Evolutionary conservation across 164 flowering plant genomes (phyloP).

Genomic region (Warburgia ugandensis): DNA sequence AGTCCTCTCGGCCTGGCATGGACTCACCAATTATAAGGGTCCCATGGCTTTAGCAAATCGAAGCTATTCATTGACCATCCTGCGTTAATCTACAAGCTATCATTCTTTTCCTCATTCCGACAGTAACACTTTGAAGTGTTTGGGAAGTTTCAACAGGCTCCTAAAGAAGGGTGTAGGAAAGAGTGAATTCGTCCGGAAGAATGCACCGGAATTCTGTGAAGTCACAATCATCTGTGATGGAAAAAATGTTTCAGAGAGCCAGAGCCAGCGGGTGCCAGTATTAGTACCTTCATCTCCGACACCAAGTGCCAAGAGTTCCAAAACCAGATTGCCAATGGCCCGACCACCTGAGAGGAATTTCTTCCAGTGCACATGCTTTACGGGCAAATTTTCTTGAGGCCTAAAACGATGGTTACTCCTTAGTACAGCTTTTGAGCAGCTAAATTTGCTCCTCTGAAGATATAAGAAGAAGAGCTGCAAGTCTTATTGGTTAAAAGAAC

Average conservation of each 20-base stretch:
- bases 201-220: slow-evolving; percentile 68
- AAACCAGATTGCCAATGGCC: slow-evolving; percentile 5
- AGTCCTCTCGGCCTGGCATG: no score
- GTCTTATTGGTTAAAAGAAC: no score
- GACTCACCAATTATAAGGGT: no score
- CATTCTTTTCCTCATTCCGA: no score
- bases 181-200: slow-evolving; percentile 52
- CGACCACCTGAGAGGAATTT: slow-evolving; percentile 31
- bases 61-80: no score
- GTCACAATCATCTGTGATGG: slow-evolving; percentile 48
- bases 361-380: slow-evolving; percentile 52
- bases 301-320: slow-evolving; percentile 6
- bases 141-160: slow-evolving; percentile 29
- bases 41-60: no score
- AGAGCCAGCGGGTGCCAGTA: slow-evolving; percentile 5
- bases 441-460: no score
- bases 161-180: slow-evolving; percentile 32
- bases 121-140: no score
- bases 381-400: slow-evolving; percentile 47
- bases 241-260: slow-evolving; percentile 24
- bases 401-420: no score
- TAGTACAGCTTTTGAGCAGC: no score
- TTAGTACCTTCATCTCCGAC: slow-evolving; percentile 19
- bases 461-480: no score
- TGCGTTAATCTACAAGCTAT: no score